Base-by-base conservation (phyloP, 2,329 filamentous ascomycete species). In the Nigrospora sphaerica region DNA sequence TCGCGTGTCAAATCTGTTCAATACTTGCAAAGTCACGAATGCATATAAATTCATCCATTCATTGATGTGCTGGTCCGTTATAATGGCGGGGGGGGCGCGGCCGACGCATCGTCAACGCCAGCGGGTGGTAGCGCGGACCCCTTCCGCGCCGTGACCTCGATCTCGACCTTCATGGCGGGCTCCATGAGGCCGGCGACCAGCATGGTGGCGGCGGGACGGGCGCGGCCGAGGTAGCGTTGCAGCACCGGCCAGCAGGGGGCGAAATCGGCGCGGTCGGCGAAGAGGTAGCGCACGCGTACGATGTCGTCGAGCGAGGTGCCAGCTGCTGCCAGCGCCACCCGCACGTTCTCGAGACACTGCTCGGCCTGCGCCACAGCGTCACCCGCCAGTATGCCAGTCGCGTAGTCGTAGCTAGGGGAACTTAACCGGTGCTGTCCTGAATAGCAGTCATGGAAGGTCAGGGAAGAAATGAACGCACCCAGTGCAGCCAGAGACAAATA, bases 401-500 rank as follows among this genome's bases (percentile, higher is more conserved):
- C 53, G 55, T 78, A 77, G 58, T 79, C 62, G 58, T 78, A 78
- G 1, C 74, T 77, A 35, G 36, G 6, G 12, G 19, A 16, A 14
- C 32, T 17, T 18, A n/a, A 31, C 4, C 14, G 23, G 19, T 6
- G 13, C 4, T 19, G 38, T 3, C 17, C 17, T n/a, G 33, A 44
- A 16, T 12, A 13, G 23, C n/a, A n/a, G 10, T 19, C n/a, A 16
- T 28, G 19, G 19, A 10, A 42, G 11, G 39, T 10, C 6, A 16
- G n/a, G 3, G 16, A 41, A 17, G 32, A 19, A 19, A 17, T 39
- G 4, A 1, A 46, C 52, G 45, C 54, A 75, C 74, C 75, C 75
- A 3, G 75, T 79, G 34, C 74, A 78, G 0, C 75, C 75, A 2
- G 75, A 77, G 4, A 79, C 73, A 46, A 77, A 71, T 12, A 78